These are phyloP conservation scores for Phtheirospermum japonicum DNA, from an alignment of 257 asterid species.

Conservation along the genomic window DNA sequence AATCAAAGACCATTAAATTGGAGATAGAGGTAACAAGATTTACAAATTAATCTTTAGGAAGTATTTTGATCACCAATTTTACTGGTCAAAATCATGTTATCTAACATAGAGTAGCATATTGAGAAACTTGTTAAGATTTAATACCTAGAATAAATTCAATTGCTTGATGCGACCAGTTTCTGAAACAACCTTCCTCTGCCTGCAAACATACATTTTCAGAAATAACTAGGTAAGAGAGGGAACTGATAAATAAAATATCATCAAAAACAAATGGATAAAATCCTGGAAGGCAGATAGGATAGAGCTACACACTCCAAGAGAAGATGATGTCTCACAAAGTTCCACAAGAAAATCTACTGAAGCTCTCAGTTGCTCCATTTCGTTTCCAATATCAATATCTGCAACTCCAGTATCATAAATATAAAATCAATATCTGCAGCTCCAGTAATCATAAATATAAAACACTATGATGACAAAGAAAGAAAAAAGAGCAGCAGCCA, in stretches of 20 bases:
- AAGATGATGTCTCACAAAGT: constrained; percentile 60
- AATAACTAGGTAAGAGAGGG: constrained; percentile 6
- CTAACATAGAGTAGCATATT: background rate
- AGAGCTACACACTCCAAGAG: constrained; percentile 48
- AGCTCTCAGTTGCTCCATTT: constrained; percentile 65
- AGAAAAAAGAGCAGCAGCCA: background rate
- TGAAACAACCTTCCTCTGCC: constrained; percentile 62
- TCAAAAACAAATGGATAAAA: constrained; percentile 15
- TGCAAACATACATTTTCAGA: constrained; percentile 32
- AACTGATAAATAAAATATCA: constrained; percentile 13
- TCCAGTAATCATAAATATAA: background rate
- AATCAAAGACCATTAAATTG: background rate
- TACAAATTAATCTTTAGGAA: background rate
- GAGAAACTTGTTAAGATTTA: constrained; percentile 4
- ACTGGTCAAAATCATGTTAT: background rate
- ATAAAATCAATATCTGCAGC: constrained; percentile 41
- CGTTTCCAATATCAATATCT: constrained; percentile 39
- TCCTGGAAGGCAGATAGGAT: constrained; percentile 22
- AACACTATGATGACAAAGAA: background rate
- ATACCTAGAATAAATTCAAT: constrained; percentile 85
- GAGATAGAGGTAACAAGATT: background rate
- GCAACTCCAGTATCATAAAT: too few relatives aligned
- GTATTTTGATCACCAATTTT: background rate
- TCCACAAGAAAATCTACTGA: constrained; percentile 95
- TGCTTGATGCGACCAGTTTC: constrained; percentile 89